Conservation (phyloP, 441 rosid genomes). For the Corymbia citriodora region DNA sequence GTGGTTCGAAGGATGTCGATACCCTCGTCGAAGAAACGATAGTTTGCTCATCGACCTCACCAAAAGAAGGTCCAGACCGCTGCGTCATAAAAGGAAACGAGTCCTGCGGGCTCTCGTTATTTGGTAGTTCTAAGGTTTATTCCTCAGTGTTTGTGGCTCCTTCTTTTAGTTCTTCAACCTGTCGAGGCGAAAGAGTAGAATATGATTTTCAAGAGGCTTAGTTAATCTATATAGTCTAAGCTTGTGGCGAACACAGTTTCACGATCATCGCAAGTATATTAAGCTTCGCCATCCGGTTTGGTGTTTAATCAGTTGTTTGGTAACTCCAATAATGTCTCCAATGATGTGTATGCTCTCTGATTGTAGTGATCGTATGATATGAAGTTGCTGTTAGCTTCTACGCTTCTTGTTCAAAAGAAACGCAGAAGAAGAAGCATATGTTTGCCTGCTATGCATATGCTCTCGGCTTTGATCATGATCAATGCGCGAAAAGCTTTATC, state of each 20-base stretch:
- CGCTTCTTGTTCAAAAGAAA: background rate
- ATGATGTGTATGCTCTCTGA: background rate
- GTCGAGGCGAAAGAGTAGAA: background rate
- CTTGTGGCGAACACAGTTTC: background rate
- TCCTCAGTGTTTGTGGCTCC: constrained; percentile 52
- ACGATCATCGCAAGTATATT: background rate
- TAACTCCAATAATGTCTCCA: background rate
- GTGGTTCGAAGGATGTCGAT: background rate
- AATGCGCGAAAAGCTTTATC: background rate
- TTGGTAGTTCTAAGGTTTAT: constrained; percentile 46
- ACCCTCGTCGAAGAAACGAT: constrained; percentile 33
- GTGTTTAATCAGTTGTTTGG: background rate
- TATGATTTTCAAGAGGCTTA: background rate
- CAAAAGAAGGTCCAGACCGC: background rate
- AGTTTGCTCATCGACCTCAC: constrained; percentile 27
- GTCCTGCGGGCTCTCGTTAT: constrained; percentile 14
- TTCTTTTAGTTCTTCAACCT: constrained; percentile 26
- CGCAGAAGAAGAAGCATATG: background rate
- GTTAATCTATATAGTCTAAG: background rate
- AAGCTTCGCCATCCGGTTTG: background rate
- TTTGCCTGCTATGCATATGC: background rate
- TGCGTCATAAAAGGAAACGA: background rate
- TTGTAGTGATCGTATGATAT: background rate
- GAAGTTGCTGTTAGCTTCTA: background rate
- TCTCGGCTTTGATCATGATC: background rate